Percentiles rank a stretch among this genome's conserved stretches.
Evolutionary conservation across 1,284 basidiomycete genomes (phyloP).

Genomic region (Tremellales sp.): DNA sequence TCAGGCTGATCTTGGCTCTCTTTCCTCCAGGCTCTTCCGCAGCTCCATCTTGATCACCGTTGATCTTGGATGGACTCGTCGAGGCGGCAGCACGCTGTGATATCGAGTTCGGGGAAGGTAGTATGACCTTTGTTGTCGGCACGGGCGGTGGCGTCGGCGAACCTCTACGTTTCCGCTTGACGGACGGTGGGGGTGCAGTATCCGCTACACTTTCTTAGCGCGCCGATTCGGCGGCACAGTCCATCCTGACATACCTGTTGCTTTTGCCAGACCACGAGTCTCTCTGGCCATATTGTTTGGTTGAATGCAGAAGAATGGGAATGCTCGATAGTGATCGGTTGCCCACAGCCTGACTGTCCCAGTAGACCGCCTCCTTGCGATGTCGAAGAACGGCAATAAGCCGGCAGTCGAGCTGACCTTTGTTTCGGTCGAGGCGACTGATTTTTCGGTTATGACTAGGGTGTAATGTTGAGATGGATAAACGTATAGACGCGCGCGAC

Average conservation of each 20-base stretch:
- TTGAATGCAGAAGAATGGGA: background rate
- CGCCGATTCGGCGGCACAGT: too few relatives aligned
- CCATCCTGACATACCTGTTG: background rate
- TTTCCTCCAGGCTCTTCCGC: constrained; percentile 6
- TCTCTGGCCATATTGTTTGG: background rate
- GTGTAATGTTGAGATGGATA: too few relatives aligned
- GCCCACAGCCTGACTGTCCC: too few relatives aligned
- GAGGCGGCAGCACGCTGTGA: background rate
- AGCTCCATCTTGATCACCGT: background rate
- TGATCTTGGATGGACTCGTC: constrained; percentile 5
- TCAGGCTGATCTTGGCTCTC: constrained; percentile 12
- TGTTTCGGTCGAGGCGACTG: too few relatives aligned
- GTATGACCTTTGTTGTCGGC: constrained; percentile 14
- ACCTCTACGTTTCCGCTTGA: constrained; percentile 9
- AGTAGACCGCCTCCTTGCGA: too few relatives aligned
- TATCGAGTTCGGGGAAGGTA: constrained; percentile 11
- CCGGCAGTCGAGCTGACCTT: too few relatives aligned
- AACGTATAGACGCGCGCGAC: too few relatives aligned
- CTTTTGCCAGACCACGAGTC: background rate
- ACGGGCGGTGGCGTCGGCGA: constrained; percentile 1
- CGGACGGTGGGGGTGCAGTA: background rate
- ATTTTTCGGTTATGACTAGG: too few relatives aligned
- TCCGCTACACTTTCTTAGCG: too few relatives aligned
- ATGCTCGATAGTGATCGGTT: too few relatives aligned
- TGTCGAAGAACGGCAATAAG: too few relatives aligned